A percentile compares a stretch with the other conserved stretches of the same genome.
Conservation (phyloP, 1,284 basidiomycete genomes). For the Amylostereum chailletii region DNA sequence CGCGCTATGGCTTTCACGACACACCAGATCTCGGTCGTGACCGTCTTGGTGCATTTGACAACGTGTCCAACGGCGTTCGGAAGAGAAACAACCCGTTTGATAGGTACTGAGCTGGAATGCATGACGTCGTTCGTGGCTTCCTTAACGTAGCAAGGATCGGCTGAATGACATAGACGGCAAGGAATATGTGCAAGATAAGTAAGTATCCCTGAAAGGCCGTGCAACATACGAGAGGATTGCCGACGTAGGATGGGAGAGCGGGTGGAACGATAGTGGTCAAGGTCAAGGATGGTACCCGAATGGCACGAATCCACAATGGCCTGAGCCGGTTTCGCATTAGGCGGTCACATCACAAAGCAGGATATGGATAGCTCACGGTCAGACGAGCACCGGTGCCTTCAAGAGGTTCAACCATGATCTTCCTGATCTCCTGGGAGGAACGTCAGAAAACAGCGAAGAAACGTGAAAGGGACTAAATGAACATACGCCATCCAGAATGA, state of each 20-base stretch:
- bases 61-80: too few species aligned
- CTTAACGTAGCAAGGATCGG: too few species aligned
- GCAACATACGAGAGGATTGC: not conserved
- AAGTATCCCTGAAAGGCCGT: not conserved
- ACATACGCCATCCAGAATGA: conserved; percentile 2
- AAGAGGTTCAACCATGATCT: conserved; percentile 1
- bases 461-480: not conserved
- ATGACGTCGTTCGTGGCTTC: too few species aligned
- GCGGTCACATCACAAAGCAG: not conserved
- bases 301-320: conserved; percentile 42
- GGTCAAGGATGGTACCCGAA: conserved; percentile 36
- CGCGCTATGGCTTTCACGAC: too few species aligned
- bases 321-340: conserved; percentile 7
- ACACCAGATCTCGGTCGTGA: too few species aligned
- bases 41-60: too few species aligned
- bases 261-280: conserved; percentile 34
- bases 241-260: not conserved
- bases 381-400: not conserved
- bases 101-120: too few species aligned
- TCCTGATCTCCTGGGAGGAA: not conserved
- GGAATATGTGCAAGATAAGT: not conserved
- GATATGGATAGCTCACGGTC: not conserved
- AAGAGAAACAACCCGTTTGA: too few species aligned
- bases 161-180: not conserved
- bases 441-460: not conserved